A percentile compares a stretch with the other conserved stretches of the same genome.
phyloP scores from a whole-genome alignment of 73 alveolate species.

The Stentor coeruleus region DNA sequence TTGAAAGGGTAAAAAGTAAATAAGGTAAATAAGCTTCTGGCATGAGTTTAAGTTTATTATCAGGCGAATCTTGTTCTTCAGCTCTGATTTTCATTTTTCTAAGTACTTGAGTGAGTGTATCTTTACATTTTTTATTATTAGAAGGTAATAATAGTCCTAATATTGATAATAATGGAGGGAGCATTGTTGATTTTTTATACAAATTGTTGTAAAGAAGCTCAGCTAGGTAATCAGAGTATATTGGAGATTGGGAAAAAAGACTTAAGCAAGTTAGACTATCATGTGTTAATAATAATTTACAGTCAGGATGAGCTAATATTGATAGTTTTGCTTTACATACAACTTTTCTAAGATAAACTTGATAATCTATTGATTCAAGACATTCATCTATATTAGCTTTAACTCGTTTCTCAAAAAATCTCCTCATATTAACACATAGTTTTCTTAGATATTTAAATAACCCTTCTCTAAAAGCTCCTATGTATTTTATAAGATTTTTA shows the following conservation, averaged over 20 bases:
- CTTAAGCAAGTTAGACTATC: neutral
- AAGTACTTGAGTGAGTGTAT: neutral
- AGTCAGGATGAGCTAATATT: neutral
- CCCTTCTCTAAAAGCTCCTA: neutral
- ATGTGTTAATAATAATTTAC: too few species aligned
- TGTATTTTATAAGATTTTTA: neutral
- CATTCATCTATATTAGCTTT: neutral
- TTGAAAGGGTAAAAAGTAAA: neutral
- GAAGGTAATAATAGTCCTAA: neutral
- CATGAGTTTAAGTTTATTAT: too few species aligned
- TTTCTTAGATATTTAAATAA: neutral
- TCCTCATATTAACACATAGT: neutral
- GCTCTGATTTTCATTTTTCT: neutral
- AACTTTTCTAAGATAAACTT: neutral
- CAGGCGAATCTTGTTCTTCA: neutral
- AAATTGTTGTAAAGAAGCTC: neutral
- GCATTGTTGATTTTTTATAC: neutral
- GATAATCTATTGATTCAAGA: neutral
- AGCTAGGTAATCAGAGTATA: neutral
- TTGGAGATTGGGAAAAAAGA: too few species aligned
- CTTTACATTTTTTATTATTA: too few species aligned
- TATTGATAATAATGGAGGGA: neutral
- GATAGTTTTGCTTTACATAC: neutral
- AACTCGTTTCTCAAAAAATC: neutral
- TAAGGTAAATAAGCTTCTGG: neutral